Conservation (phyloP, 495 filamentous ascomycete genomes). For the Penicillium paradoxum region DNA sequence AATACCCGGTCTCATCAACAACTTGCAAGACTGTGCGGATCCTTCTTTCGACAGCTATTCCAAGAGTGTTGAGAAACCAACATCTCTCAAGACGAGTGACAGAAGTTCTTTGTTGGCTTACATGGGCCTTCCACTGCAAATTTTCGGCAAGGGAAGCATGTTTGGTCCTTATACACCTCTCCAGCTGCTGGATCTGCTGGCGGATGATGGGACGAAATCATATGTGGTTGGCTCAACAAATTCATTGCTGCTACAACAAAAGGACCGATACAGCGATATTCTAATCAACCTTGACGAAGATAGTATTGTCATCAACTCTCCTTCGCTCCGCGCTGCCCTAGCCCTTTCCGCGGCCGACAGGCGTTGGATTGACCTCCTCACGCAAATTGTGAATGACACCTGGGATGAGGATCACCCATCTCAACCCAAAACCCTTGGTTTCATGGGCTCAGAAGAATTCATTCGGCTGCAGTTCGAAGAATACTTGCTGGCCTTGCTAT, state of each 20-base stretch:
- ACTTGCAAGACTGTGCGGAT: slow-evolving; percentile 86
- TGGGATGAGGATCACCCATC: slow-evolving; percentile 91
- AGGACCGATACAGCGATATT: slow-evolving; percentile 95
- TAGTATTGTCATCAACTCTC: slow-evolving; percentile 75
- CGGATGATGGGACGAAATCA: slow-evolving; percentile 91
- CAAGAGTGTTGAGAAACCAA: slow-evolving; percentile 66
- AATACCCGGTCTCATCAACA: slow-evolving; percentile 83
- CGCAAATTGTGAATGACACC: slow-evolving; percentile 87
- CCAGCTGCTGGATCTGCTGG: slow-evolving; percentile 90
- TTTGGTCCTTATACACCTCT: slow-evolving; percentile 96
- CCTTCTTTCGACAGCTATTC: slow-evolving; percentile 83
- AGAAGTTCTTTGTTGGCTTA: slow-evolving; percentile 83
- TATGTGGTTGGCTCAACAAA: slow-evolving; percentile 98
- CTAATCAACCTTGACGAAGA: slow-evolving; percentile 94
- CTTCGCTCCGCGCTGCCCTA: slow-evolving; percentile 72
- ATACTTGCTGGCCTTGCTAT: slow-evolving; percentile 84
- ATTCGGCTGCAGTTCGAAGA: slow-evolving; percentile 98
- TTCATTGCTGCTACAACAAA: slow-evolving; percentile 86
- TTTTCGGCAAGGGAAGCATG: slow-evolving; percentile 93
- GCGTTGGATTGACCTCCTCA: slow-evolving; percentile 94
- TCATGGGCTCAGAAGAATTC: slow-evolving; percentile 95
- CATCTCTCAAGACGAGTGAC: slow-evolving; percentile 86
- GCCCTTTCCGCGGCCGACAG: slow-evolving; percentile 79
- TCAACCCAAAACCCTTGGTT: slow-evolving; percentile 88
- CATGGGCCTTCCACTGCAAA: slow-evolving; percentile 90